Base-by-base conservation (phyloP, 345 rosid genomes). In the Anacardium occidentale region DNA sequence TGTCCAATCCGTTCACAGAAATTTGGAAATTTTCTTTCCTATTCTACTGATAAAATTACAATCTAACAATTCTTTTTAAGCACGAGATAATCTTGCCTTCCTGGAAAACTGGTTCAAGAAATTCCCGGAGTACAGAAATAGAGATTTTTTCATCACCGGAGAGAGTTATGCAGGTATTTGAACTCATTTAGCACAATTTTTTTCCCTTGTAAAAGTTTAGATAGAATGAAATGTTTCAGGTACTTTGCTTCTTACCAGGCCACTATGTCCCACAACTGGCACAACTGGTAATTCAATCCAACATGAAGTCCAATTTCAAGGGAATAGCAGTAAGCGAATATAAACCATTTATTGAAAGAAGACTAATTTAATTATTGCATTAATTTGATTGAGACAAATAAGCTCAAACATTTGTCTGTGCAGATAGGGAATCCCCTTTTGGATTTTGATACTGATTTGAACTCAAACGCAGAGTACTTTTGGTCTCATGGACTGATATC, bases 401-500 rank as follows among this genome's bases (percentile, higher is more conserved):
- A n/a, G n/a, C n/a, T n/a, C n/a, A n/a, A n/a, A n/a, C n/a, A n/a
- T n/a, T n/a, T n/a, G n/a, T n/a, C n/a, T n/a, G n/a, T n/a, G 79
- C 87, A 95, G 99, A 66, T 95, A 71, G 99, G 99, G 13, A 95
- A 91, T 82, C 99, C 99, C 17, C 91, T 95, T 78, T 62, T 95
- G 26, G 94, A 95, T 69, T 95, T 91, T 64, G 84, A 90, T 0
- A 92, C 94, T 1, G 98, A 95, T 77, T 91, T 95, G 74, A 92
- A 92, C 68, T 95, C 99, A 18, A 76, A 97, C 78, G 99, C 98
- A 18, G 99, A 90, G 82, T 95, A 80, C 85, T 89, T 95, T 74
- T 95, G 99, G 99, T 95, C 99, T 75, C 99, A 92, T 71, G 99
- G 99, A 62, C 74, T 95, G 75, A 88, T 95, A 76, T 91, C 90